Evolutionary conservation across 495 filamentous ascomycete genomes (phyloP).

Genomic region (Daldinia caldariorum): DNA sequence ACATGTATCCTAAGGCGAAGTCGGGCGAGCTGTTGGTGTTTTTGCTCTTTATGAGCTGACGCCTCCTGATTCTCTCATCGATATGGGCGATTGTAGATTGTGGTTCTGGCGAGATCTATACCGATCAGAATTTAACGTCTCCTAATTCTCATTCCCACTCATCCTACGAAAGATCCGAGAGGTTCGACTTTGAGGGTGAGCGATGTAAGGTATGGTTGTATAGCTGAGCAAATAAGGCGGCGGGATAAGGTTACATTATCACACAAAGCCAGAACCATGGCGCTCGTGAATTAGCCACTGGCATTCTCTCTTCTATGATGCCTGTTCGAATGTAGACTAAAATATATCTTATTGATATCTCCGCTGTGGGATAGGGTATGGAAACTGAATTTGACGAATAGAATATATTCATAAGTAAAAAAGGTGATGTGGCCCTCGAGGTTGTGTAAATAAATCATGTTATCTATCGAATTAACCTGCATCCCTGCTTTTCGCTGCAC

Average conservation of each 20-base stretch:
- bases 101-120: neutral
- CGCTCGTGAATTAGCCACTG: constrained; percentile 20
- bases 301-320: neutral
- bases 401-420: too few species aligned
- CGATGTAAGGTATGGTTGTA: too few species aligned
- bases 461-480: too few species aligned
- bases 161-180: neutral
- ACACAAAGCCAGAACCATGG: constrained; percentile 13
- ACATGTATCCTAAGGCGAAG: neutral
- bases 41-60: neutral
- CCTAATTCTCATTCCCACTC: neutral
- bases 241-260: constrained; percentile 22
- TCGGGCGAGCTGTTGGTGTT: neutral
- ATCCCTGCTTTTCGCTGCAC: neutral
- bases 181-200: neutral
- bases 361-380: constrained; percentile 2
- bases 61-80: too few species aligned
- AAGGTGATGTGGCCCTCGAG: too few species aligned
- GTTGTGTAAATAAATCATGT: too few species aligned
- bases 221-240: constrained; percentile 4
- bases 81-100: neutral
- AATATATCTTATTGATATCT: neutral
- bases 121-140: neutral
- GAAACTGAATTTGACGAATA: too few species aligned
- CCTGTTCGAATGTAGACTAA: neutral